Percentiles rank a stretch among this genome's conserved stretches.
These are phyloP conservation scores for Porphyrellus cyaneotinctus DNA, from an alignment of 768 basidiomycete genomes.

Conservation along the genomic window DNA sequence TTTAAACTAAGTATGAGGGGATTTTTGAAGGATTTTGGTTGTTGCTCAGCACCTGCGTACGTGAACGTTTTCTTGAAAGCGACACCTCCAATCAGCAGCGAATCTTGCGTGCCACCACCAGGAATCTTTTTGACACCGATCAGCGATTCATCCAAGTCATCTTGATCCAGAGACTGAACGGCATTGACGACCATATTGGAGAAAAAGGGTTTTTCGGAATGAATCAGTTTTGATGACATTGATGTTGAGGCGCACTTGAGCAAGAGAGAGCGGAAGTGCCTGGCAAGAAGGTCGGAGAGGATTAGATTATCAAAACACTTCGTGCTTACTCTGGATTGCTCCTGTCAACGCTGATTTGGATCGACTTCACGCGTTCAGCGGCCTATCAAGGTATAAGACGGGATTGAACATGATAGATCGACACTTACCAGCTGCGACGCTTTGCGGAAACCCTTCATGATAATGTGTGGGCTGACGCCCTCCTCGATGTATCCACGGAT, in stretches of 20 bases:
- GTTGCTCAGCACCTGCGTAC: constrained; percentile 98
- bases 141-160: constrained; percentile 90
- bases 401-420: constrained; percentile 1
- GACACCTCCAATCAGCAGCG: constrained; percentile 82
- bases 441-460: constrained; percentile 93
- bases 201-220: constrained; percentile 98
- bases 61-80: constrained; percentile 99
- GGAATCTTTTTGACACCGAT: constrained; percentile 98
- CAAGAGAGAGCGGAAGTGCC: constrained; percentile 89
- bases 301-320: neutral
- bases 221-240: constrained; percentile 99
- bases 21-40: constrained; percentile 87
- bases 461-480: constrained; percentile 94
- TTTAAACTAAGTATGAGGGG: constrained; percentile 93
- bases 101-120: constrained; percentile 97
- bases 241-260: constrained; percentile 97
- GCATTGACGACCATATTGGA: constrained; percentile 99
- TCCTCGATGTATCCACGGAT: constrained; percentile 90
- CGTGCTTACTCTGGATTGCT: constrained; percentile 79
- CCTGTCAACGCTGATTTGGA: constrained; percentile 88
- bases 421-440: constrained; percentile 76
- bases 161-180: constrained; percentile 86
- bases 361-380: constrained; percentile 78
- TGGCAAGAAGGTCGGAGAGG: constrained; percentile 31
- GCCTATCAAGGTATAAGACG: constrained; percentile 47